phyloP scores from a whole-genome alignment of 2,329 filamentous ascomycete species.

The Microsporum audouinii region DNA sequence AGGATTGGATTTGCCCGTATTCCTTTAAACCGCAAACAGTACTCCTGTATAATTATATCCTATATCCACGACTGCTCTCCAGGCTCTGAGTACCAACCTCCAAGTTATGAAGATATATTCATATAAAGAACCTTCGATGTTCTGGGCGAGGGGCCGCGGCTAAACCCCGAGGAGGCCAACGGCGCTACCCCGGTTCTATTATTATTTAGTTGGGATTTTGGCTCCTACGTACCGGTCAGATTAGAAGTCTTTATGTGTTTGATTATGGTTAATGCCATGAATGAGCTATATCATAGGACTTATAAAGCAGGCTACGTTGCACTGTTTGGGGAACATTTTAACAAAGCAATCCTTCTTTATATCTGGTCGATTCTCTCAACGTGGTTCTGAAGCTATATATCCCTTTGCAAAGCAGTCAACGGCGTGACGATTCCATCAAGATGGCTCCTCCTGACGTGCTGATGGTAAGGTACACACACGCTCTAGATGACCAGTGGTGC shows the following conservation, averaged over 20 bases:
- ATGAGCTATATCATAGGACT: not conserved
- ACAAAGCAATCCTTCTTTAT: not conserved
- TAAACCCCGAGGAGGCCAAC: not conserved
- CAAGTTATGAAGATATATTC: too few relatives aligned
- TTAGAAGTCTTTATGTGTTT: too few relatives aligned
- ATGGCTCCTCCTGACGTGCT: slow-evolving; percentile 49
- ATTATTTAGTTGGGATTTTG: not conserved
- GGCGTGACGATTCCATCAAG: not conserved
- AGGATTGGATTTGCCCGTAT: not conserved
- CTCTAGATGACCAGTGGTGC: not conserved
- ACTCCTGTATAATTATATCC: not conserved
- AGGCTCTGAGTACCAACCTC: too few relatives aligned
- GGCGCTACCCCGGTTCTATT: not conserved
- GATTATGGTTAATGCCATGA: not conserved
- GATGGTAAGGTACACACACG: slow-evolving; percentile 42
- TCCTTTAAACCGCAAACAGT: not conserved
- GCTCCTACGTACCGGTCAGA: too few relatives aligned
- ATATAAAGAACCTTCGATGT: not conserved
- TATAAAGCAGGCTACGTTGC: not conserved
- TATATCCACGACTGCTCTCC: too few relatives aligned
- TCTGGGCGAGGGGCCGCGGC: not conserved
- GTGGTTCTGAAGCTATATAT: not conserved
- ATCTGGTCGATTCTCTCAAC: not conserved
- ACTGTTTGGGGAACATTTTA: not conserved
- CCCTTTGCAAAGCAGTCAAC: not conserved